Base-by-base conservation (phyloP, 2,329 filamentous ascomycete genomes). In the Akanthomyces dipterigenus region DNA sequence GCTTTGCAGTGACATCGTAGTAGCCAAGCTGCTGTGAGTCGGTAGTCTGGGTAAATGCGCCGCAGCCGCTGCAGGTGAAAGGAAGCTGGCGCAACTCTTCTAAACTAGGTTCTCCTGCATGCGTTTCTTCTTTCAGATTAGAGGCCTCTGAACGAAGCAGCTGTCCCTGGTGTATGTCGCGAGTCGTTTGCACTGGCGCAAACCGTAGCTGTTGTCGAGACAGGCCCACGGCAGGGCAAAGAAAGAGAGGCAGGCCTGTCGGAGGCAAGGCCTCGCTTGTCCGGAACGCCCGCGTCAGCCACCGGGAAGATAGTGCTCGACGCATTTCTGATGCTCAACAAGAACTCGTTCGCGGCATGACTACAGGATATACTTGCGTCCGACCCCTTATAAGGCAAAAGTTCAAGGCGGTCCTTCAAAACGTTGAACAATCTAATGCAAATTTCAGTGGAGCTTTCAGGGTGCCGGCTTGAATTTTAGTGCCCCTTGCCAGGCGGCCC, bases 41-140 rank as follows among this genome's bases (percentile, higher is more conserved):
- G 0, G 70, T 70, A 0, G 79, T 84, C 70, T 89, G 87, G 50
- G 84, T 78, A 66, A 87, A 78, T 16, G 86, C 86, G 49, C 87
- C 87, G 69, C 87, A 89, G 40, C 87, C 87, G 14, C 79, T 78
- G 66, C 87, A 89, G 64, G 82, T 83, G 12, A 78, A 67, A 0
- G 87, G 86, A 1, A 88, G 73, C 49, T 65, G 67, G 43, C 70
- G 68, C 16, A 20, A 38, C 14, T 43, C 58, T 3, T 64, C 55
- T 1, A 49, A 14, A 16, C 36, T 20, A 7, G 12, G 4, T 14
- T 40, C 50, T 1, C 18, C 49, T 9, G 28, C 7, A 36, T 42
- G 12, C 12, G 56, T 38, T 4, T 26, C 14, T 2, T 38, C 26
- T 18, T 51, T 40, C 7, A 36, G 36, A 18, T 48, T 9, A 11